Conservation (phyloP, 495 filamentous ascomycete genomes). For the Penicillium maclennaniae region DNA sequence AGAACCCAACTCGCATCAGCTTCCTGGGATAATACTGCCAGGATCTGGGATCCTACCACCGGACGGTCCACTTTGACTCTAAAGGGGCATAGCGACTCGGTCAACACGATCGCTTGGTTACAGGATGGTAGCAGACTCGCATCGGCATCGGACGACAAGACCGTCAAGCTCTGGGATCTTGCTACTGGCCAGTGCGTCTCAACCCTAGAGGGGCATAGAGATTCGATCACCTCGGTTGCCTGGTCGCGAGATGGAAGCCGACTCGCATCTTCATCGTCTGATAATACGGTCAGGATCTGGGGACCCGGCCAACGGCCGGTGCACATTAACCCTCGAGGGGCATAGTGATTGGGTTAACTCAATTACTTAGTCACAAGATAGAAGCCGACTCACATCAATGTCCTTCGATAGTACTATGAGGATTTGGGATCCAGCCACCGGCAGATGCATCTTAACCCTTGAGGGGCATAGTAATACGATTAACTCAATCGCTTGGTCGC, state of each 20-base stretch:
- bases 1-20: neutral
- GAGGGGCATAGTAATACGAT: conserved; percentile 8
- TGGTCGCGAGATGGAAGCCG: no score
- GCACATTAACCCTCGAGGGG: conserved; percentile 1
- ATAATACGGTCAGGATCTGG: conserved; percentile 11
- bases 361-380: conserved; percentile 33
- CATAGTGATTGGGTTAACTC: neutral
- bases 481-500: neutral
- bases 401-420: conserved; percentile 28
- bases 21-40: neutral
- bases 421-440: conserved; percentile 24
- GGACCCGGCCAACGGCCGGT: conserved; percentile 3
- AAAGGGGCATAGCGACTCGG: neutral
- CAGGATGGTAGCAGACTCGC: conserved; percentile 5
- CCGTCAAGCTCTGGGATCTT: conserved; percentile 8
- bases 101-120: conserved; percentile 1
- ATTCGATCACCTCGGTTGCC: no score
- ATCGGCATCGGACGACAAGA: conserved; percentile 7
- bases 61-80: neutral
- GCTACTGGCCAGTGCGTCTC: no score
- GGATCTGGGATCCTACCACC: conserved; percentile 6
- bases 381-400: conserved; percentile 27
- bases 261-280: conserved; percentile 4
- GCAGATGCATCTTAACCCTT: conserved; percentile 15
- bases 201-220: no score